phyloP scores from a whole-genome alignment of 768 basidiomycete genomes.

The Auricularia cornea region DNA sequence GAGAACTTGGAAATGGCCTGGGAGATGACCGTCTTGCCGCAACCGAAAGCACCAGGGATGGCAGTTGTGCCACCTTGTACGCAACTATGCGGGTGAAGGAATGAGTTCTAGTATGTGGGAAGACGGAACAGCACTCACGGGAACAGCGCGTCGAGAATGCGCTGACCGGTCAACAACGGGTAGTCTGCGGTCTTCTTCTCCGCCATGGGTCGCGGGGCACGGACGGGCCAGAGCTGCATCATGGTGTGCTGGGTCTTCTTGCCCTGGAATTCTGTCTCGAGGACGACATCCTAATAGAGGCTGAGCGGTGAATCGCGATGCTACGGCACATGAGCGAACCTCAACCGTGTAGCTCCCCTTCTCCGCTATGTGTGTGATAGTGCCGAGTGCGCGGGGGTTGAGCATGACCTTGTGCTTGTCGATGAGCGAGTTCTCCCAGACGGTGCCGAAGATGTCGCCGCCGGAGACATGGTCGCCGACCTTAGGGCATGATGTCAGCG shows the following conservation, averaged over 20 bases:
- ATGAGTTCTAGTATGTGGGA: background rate
- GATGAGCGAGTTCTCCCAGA: slow-evolving; percentile 96
- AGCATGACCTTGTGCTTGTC: slow-evolving; percentile 98
- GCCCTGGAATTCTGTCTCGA: slow-evolving; percentile 97
- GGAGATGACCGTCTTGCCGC: slow-evolving; percentile 97
- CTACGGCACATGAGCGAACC: slow-evolving; percentile 37
- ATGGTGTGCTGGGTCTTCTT: slow-evolving; percentile 88
- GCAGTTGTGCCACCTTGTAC: slow-evolving; percentile 95
- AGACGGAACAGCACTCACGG: slow-evolving; percentile 48
- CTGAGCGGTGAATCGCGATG: slow-evolving; percentile 1
- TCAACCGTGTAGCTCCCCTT: slow-evolving; percentile 89
- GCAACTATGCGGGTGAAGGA: slow-evolving; percentile 43
- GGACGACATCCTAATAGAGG: slow-evolving; percentile 67
- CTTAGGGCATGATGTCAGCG: slow-evolving; percentile 31
- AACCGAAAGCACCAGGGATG: slow-evolving; percentile 98
- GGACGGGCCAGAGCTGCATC: slow-evolving; percentile 99
- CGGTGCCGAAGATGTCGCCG: slow-evolving; percentile 90
- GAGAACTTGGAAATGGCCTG: slow-evolving; percentile 98
- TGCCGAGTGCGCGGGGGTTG: slow-evolving; percentile 86
- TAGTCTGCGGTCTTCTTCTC: slow-evolving; percentile 91
- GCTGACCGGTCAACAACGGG: slow-evolving; percentile 92
- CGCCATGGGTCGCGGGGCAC: slow-evolving; percentile 91
- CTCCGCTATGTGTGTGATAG: slow-evolving; percentile 87
- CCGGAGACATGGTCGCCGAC: slow-evolving; percentile 96
- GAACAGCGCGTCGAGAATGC: slow-evolving; percentile 94